Conservation (phyloP, 805 yeast genomes). For the Novakomyces olei region DNA sequence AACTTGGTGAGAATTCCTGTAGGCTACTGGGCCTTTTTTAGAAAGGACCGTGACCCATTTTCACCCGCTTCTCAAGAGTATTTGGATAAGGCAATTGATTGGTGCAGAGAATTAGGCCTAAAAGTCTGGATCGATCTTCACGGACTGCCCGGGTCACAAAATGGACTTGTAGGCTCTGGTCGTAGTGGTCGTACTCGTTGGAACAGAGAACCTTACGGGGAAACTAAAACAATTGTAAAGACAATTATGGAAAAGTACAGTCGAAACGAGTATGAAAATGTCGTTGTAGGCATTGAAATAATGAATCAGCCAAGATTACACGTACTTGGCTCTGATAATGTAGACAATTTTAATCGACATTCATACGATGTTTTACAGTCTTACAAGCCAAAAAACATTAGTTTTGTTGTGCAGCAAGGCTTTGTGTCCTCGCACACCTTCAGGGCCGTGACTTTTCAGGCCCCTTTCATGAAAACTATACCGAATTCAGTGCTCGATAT, state of each 20-base stretch:
- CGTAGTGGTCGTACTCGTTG: constrained; percentile 29
- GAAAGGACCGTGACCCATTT: constrained; percentile 23
- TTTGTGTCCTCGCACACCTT: constrained; percentile 12
- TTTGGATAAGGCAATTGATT: constrained; percentile 52
- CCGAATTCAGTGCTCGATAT: constrained; percentile 46
- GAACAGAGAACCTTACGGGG: constrained; percentile 29
- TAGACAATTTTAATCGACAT: constrained; percentile 31
- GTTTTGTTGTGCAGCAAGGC: constrained; percentile 21
- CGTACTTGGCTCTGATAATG: constrained; percentile 33
- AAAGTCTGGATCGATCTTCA: constrained; percentile 81
- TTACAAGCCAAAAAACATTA: constrained; percentile 27
- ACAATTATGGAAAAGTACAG: constrained; percentile 43
- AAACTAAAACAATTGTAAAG: constrained; percentile 33
- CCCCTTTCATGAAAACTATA: too few relatives aligned
- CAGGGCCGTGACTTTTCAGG: constrained; percentile 31
- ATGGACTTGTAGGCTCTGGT: constrained; percentile 88
- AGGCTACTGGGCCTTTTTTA: constrained; percentile 47
- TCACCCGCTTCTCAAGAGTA: constrained; percentile 58
- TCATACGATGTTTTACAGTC: constrained; percentile 46
- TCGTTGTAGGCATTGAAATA: constrained; percentile 60
- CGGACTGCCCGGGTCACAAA: constrained; percentile 51
- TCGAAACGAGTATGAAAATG: constrained; percentile 34
- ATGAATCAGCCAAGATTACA: constrained; percentile 58
- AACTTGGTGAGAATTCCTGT: constrained; percentile 32
- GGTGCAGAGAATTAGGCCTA: constrained; percentile 43